These are phyloP conservation scores for Wickerhamiella spandovensis DNA, from an alignment of 805 yeast species.

Conservation along the genomic window DNA sequence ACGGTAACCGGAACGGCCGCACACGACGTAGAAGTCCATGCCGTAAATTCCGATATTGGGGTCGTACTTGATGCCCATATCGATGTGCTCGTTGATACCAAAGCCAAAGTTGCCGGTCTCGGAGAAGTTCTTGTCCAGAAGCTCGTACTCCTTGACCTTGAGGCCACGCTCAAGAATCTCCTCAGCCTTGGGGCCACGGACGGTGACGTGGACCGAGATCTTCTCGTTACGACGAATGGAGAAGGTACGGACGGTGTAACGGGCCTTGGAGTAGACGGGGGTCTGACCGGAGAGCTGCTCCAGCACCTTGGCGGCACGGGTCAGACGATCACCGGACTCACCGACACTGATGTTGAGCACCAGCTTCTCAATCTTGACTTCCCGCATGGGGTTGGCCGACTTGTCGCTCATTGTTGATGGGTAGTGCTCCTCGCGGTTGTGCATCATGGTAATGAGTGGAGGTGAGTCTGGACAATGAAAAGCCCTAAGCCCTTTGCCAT, in stretches of 20 bases:
- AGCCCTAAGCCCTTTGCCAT: constrained; percentile 3
- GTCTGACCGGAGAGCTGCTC: constrained; percentile 99
- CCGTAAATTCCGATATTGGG: constrained; percentile 99
- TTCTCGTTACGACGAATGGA: constrained; percentile 99
- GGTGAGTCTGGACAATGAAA: not conserved
- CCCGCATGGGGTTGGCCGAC: constrained; percentile 83
- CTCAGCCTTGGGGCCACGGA: constrained; percentile 99
- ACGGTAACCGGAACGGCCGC: constrained; percentile 99
- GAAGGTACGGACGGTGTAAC: constrained; percentile 99
- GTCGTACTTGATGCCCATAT: constrained; percentile 99
- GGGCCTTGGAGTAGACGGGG: constrained; percentile 99
- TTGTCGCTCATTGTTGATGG: constrained; percentile 22
- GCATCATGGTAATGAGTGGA: not conserved
- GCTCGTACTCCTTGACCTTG: constrained; percentile 99
- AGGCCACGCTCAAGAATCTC: constrained; percentile 99
- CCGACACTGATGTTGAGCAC: constrained; percentile 99
- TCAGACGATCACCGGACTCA: constrained; percentile 99
- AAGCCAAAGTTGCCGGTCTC: constrained; percentile 99
- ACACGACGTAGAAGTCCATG: constrained; percentile 97
- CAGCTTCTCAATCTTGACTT: constrained; percentile 96
- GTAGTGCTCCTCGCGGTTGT: not conserved
- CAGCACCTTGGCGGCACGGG: constrained; percentile 99
- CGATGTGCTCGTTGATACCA: constrained; percentile 99
- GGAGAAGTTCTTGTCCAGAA: constrained; percentile 87
- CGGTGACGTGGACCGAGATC: constrained; percentile 97